phyloP scores from a whole-genome alignment of 2,329 filamentous ascomycete genomes.

The Grosmannia clavigera region DNA sequence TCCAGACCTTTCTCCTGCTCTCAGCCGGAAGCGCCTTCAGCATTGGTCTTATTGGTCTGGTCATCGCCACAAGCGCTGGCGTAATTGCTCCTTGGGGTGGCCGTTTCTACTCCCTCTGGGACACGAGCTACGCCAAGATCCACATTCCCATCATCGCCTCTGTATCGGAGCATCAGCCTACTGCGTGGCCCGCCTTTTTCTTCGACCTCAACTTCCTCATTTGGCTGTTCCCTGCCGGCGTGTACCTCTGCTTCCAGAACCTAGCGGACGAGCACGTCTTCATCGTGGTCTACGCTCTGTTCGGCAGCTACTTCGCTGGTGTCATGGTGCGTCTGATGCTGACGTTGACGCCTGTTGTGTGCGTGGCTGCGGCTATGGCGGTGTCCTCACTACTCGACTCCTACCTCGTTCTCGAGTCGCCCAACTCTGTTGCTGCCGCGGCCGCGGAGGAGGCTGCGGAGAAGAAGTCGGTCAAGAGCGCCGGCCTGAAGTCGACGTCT shows the following conservation, averaged over 20 bases:
- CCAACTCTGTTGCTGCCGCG: conserved; percentile 35
- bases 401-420: conserved; percentile 59
- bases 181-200: conserved; percentile 98
- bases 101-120: conserved; percentile 98
- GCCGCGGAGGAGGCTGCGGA: conserved; percentile 30
- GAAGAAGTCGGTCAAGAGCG: conserved; percentile 37
- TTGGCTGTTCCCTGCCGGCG: conserved; percentile 73
- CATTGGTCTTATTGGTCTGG: conserved; percentile 66
- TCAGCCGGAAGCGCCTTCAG: conserved; percentile 64
- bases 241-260: conserved; percentile 94
- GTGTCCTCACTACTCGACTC: conserved; percentile 80
- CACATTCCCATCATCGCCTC: conserved; percentile 99
- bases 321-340: conserved; percentile 99
- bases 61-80: conserved; percentile 69
- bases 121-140: conserved; percentile 96
- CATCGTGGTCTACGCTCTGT: conserved; percentile 90
- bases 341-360: conserved; percentile 90
- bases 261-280: conserved; percentile 96
- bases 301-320: conserved; percentile 94
- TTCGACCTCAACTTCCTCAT: conserved; percentile 97
- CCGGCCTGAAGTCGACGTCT: conserved; percentile 55
- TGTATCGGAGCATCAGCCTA: conserved; percentile 98
- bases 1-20: conserved; percentile 75
- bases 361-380: conserved; percentile 82
- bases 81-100: conserved; percentile 96